Evolutionary conservation across 768 basidiomycete genomes (phyloP), one percentile per base, ranked within the genome.

Genomic region (Pleurotus giganteus): DNA sequence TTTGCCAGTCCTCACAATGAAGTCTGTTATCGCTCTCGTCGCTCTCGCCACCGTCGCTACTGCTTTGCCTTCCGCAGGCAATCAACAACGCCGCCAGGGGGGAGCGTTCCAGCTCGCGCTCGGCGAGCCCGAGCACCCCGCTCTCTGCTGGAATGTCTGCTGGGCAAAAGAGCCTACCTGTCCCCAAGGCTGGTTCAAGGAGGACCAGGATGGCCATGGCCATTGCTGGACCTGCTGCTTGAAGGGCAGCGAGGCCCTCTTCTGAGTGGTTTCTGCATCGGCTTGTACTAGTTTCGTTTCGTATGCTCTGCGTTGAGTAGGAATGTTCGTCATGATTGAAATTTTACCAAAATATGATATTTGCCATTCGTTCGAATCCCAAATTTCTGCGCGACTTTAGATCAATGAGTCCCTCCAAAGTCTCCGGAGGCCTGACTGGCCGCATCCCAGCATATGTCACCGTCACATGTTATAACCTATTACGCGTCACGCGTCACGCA

Each of bases 121-220:
- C 26, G 47, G 29, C 17, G 47, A 49, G n/a, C 47, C 47, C 17
- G n/a, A 28, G 31, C 47, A 49, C 28, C 47, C 47, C 17, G 11
- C 47, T 23, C 47, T 49, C 29, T 49, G 47, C 47, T 49, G 47
- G 47, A 21, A 26, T 27, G 47, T 49, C 7, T 49, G 47, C 47
- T 49, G 47, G 47, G 26, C 5, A 17, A 49, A 21, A 8, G 47
- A 49, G 23, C 27, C 29, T 15, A 19, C 4, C 17, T 49, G 47
- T 28, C 47, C 47, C n/a, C 26, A 49, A 0, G 47, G 47, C 9
- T 49, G 47, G 47, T n/a, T 26, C 28, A 15, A n/a, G 5, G 2
- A n/a, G 13, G 29, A 17, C 28, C 26, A n/a, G 23, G 47, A 31
- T 28, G 29, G n/a, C n/a, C 11, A 49, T 7, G 47, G 17, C 31